phyloP scores from a whole-genome alignment of 2,329 filamentous ascomycete species.

The Tothia fuscella region DNA sequence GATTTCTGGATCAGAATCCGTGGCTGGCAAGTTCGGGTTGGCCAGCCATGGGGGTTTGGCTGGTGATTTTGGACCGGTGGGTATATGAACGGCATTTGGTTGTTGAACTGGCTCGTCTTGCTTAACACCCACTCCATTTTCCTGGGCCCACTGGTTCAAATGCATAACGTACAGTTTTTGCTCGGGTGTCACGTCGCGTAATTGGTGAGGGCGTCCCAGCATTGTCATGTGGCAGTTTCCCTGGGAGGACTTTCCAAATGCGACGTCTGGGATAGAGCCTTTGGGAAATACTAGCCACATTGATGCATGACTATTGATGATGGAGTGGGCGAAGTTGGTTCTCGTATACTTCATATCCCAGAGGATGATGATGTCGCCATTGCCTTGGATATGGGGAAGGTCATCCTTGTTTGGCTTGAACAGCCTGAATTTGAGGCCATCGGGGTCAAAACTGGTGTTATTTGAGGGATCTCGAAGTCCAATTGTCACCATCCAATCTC shows the following conservation, averaged over 20 bases:
- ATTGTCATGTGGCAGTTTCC: conserved; percentile 11
- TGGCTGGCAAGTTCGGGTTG: no score
- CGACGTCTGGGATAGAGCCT: conserved; percentile 16
- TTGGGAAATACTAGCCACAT: conserved; percentile 17
- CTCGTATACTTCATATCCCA: conserved; percentile 24
- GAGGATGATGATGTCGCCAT: conserved; percentile 55
- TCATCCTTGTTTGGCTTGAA: conserved; percentile 14
- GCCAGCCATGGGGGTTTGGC: no score
- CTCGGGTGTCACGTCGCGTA: no score
- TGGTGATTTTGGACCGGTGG: no score
- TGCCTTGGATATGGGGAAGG: conserved; percentile 33
- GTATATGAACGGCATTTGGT: no score
- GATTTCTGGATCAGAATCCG: no score
- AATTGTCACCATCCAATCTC: conserved; percentile 23
- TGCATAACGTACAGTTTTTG: conserved; percentile 25
- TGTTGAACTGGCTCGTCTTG: no score
- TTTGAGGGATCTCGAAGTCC: conserved; percentile 24
- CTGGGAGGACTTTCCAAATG: no score
- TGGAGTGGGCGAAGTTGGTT: conserved; percentile 12
- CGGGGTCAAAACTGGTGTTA: conserved; percentile 13
- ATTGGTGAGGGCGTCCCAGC: no score
- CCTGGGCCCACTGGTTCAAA: conserved; percentile 14
- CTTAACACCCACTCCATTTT: no score
- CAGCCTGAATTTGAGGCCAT: conserved; percentile 17
- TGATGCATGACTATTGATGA: conserved; percentile 17